Conservation (phyloP, 768 basidiomycete species). For the Phylloporus sp. region DNA sequence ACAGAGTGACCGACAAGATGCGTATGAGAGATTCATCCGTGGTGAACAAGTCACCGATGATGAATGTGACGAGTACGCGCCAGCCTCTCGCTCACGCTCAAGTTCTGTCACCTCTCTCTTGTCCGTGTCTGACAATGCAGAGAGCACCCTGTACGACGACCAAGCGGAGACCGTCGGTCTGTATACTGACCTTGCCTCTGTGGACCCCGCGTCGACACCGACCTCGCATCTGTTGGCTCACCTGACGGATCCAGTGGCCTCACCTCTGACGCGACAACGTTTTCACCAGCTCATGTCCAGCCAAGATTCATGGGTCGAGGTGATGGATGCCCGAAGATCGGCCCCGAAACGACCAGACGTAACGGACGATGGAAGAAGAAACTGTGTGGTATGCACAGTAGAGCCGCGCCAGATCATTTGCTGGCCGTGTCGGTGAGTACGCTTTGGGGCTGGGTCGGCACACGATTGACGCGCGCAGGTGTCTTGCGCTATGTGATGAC, state of each 20-base stretch:
- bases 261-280: conserved; percentile 46
- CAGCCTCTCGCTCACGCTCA: conserved; percentile 19
- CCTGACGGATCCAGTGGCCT: conserved; percentile 40
- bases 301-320: conserved; percentile 25
- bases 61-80: conserved; percentile 40
- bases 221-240: conserved; percentile 54
- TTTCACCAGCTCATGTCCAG: conserved; percentile 38
- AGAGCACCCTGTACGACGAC: conserved; percentile 28
- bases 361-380: conserved; percentile 27
- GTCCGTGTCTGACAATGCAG: conserved; percentile 27
- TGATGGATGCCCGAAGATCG: conserved; percentile 26
- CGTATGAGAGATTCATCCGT: conserved; percentile 56
- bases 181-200: conserved; percentile 51
- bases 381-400: conserved; percentile 71
- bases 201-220: conserved; percentile 30
- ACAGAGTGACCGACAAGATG: conserved; percentile 29
- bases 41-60: conserved; percentile 55
- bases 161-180: conserved; percentile 44
- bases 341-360: conserved; percentile 25
- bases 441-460: background rate
- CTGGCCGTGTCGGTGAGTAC: conserved; percentile 78
- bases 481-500: conserved; percentile 51
- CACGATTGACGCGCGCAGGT: conserved; percentile 29
- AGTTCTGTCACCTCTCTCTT: conserved; percentile 18
- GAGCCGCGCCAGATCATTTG: conserved; percentile 70